phyloP scores from a whole-genome alignment of 805 yeast genomes.

The Yarrowia porcina region DNA sequence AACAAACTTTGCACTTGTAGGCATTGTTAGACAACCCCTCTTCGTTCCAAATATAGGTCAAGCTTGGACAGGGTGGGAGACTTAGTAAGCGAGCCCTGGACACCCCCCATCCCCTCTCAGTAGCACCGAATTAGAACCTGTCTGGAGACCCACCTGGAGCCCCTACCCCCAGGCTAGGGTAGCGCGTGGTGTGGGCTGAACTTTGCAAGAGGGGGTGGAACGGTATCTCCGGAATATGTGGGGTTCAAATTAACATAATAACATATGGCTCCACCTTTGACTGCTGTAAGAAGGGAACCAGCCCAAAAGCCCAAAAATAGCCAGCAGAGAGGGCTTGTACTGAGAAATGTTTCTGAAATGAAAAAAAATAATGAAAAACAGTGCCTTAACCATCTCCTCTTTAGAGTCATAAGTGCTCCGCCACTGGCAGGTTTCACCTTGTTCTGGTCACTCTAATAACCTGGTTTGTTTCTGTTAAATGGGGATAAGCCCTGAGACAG shows the following conservation, averaged over 20 bases:
- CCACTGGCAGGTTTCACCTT: no score
- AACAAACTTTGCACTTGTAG: not conserved
- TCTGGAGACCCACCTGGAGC: not conserved
- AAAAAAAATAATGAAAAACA: no score
- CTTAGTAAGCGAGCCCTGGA: not conserved
- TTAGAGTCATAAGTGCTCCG: slow-evolving; percentile 6
- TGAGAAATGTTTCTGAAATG: no score
- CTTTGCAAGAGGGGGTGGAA: not conserved
- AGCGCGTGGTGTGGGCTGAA: not conserved
- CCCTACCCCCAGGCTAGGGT: no score
- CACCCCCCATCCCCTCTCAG: not conserved
- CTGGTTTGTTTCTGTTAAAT: no score
- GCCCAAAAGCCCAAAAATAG: not conserved
- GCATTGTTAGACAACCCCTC: not conserved
- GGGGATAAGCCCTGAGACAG: not conserved
- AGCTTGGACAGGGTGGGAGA: not conserved
- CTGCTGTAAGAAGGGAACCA: no score
- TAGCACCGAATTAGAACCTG: not conserved
- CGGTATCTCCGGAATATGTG: slow-evolving; percentile 12
- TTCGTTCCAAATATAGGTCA: no score
- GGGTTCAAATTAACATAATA: not conserved
- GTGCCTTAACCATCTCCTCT: not conserved
- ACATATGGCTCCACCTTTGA: slow-evolving; percentile 7
- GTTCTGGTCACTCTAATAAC: no score
- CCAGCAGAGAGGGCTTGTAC: not conserved